A percentile compares a stretch with the other conserved stretches of the same genome.
phyloP scores from a whole-genome alignment of 208 protist genomes.

The Trypanosomatidae sp. region DNA sequence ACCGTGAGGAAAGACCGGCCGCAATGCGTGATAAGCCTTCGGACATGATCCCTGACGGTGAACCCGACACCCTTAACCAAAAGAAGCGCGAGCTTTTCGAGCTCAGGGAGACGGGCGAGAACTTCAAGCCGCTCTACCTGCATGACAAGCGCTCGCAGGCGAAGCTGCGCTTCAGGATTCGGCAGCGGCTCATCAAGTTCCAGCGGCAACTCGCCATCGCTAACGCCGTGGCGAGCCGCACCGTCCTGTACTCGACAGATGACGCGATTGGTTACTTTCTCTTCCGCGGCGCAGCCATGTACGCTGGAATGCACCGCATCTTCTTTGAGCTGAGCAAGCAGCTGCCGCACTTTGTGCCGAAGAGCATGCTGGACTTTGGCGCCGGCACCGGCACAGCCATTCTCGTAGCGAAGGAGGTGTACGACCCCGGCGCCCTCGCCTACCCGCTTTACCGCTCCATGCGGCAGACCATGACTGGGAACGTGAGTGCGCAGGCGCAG shows the following conservation, averaged over 20 bases:
- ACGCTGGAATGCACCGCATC: conserved; percentile 86
- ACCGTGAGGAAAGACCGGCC: conserved; percentile 63
- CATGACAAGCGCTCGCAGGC: conserved; percentile 81
- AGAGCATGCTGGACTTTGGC: conserved; percentile 89
- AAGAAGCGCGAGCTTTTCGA: conserved; percentile 90
- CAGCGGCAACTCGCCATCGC: conserved; percentile 81
- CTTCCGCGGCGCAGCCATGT: conserved; percentile 87
- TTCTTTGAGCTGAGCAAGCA: conserved; percentile 88
- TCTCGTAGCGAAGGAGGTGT: conserved; percentile 88
- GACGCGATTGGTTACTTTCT: conserved; percentile 90
- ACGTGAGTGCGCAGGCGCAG: conserved; percentile 51
- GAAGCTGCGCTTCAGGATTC: conserved; percentile 83
- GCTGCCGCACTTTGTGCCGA: conserved; percentile 86
- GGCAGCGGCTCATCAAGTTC: conserved; percentile 84
- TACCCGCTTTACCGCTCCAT: conserved; percentile 86
- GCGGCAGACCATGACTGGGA: conserved; percentile 81
- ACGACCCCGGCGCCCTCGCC: conserved; percentile 79
- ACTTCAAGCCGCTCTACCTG: conserved; percentile 63
- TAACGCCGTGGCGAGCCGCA: conserved; percentile 78
- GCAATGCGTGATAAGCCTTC: conserved; percentile 43
- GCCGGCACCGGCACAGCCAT: conserved; percentile 84
- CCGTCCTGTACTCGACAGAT: conserved; percentile 78
- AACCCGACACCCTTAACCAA: conserved; percentile 88
- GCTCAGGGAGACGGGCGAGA: conserved; percentile 71
- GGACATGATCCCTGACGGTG: conserved; percentile 81